These are phyloP conservation scores for Fraxinus sp. DNA, from an alignment of 305 asterid species.

Conservation along the genomic window DNA sequence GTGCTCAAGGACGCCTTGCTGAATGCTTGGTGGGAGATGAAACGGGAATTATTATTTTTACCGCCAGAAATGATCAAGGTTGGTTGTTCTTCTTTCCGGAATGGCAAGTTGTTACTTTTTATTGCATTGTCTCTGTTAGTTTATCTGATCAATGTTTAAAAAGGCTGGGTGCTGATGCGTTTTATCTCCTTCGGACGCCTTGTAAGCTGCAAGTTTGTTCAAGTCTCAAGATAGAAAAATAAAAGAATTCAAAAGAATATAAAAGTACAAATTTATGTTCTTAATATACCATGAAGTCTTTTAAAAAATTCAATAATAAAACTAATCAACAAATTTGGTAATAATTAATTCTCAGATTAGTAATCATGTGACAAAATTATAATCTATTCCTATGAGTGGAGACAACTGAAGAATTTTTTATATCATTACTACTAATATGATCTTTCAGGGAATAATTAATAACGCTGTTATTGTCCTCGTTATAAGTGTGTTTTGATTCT, in stretches of 20 bases:
- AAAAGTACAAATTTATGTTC: not conserved
- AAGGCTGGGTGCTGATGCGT: not conserved
- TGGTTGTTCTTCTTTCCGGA: slow-evolving; percentile 8
- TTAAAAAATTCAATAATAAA: not conserved
- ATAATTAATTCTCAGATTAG: not conserved
- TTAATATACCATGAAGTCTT: not conserved
- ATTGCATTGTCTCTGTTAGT: not conserved
- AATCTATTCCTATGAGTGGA: not conserved
- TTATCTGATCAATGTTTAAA: not conserved
- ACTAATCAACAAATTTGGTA: not conserved
- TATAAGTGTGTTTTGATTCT: not conserved
- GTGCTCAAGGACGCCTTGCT: slow-evolving; percentile 51
- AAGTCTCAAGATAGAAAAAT: not conserved
- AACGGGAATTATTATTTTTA: slow-evolving; percentile 58
- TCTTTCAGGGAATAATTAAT: not conserved
- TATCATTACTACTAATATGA: not conserved
- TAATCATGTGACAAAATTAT: not conserved
- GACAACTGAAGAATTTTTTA: not conserved
- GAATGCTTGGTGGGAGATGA: slow-evolving; percentile 86
- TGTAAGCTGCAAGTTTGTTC: not conserved
- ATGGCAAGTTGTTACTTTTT: not conserved
- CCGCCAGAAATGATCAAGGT: slow-evolving; percentile 83
- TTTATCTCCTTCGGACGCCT: not conserved
- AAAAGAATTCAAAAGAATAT: not conserved
- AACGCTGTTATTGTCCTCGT: not conserved